Base-by-base conservation (phyloP, 129 eudicot species). In the Logfia minima region DNA sequence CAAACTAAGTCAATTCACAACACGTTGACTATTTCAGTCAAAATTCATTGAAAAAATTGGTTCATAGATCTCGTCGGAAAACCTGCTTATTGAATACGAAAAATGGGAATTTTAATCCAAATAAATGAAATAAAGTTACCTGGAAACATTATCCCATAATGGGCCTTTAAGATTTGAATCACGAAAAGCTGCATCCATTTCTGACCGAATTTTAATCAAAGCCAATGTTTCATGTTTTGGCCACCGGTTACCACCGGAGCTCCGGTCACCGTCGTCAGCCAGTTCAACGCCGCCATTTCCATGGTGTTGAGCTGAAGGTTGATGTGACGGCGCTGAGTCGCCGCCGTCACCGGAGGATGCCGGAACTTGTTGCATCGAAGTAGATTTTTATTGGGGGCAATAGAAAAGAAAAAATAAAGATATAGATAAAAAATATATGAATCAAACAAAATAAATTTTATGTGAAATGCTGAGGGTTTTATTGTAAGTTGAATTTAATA, bases 181-280 rank as follows among this genome's bases (percentile, higher is more conserved):
- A 34, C 89, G 89, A 68, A 86, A 86, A 31, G 71, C 82, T 28
- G 72, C 78, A 68, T 83, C 89, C 89, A 86, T 86, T 45, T 86
- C 86, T 11, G 86, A 86, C 75, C 89, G 83, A 75, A 86, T 86
- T 76, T 80, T 79, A 56, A 86, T 79, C 62, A 86, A 77, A 13
- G 89, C 89, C 72, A 86, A 74, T 17, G 89, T 86, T 76, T 86
- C 89, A 71, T 86, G 89, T 29, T 82, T 76, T 17, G 85, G 89
- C 89, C 89, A 86, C 77, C 89, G 68, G 80, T 86, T 86, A 0
- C 89, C 89, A 9, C 86, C 79, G 35, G 88, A 56, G 58, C 52
- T 81, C 70, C 88, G 85, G 31, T 73, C 71, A 79, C 74, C 75
- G 31, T 81, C 83, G 13, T 72, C 84, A 52, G 66, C n/a, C 1